These are phyloP conservation scores for Fusarium lateritium DNA, from an alignment of 2,329 filamentous ascomycete genomes.

Conservation along the genomic window DNA sequence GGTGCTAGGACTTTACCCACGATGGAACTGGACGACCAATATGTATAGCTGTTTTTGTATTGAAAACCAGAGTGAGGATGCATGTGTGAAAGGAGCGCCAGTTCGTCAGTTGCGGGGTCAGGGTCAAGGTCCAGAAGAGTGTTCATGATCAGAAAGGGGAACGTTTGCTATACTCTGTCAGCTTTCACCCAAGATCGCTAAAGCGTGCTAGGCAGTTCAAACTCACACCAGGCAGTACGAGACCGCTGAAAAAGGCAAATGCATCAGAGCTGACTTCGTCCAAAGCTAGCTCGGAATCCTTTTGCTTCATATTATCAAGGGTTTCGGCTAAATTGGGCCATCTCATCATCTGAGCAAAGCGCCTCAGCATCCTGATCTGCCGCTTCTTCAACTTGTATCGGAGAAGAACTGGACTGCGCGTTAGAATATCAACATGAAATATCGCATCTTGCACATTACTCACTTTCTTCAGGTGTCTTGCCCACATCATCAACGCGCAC, in stretches of 20 bases:
- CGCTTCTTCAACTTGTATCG: slow-evolving; percentile 75
- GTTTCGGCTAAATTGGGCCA: slow-evolving; percentile 81
- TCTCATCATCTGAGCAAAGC: slow-evolving; percentile 80
- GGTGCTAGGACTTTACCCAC: slow-evolving; percentile 83
- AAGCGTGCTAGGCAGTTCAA: neutral
- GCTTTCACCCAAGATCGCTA: slow-evolving; percentile 1
- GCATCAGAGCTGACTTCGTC: slow-evolving; percentile 77
- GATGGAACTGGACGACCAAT: slow-evolving; percentile 80
- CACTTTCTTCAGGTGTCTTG: slow-evolving; percentile 65
- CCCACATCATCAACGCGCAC: slow-evolving; percentile 76
- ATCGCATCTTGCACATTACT: slow-evolving; percentile 34
- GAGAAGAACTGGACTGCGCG: slow-evolving; percentile 65
- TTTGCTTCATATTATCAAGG: slow-evolving; percentile 72
- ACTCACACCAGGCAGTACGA: slow-evolving; percentile 78
- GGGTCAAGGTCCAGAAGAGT: slow-evolving; percentile 82
- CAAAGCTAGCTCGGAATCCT: slow-evolving; percentile 70
- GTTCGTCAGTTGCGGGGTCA: slow-evolving; percentile 74
- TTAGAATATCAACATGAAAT: slow-evolving; percentile 1
- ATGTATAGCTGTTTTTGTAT: slow-evolving; percentile 80
- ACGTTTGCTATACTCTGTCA: slow-evolving; percentile 63
- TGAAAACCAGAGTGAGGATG: slow-evolving; percentile 81
- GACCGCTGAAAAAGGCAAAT: slow-evolving; percentile 83
- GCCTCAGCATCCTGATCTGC: slow-evolving; percentile 77
- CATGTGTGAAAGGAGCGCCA: slow-evolving; percentile 77
- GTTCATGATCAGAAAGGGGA: slow-evolving; percentile 85